Evolutionary conservation across 106 monocot genomes (phyloP).

Genomic region (Ottelia alismoides): DNA sequence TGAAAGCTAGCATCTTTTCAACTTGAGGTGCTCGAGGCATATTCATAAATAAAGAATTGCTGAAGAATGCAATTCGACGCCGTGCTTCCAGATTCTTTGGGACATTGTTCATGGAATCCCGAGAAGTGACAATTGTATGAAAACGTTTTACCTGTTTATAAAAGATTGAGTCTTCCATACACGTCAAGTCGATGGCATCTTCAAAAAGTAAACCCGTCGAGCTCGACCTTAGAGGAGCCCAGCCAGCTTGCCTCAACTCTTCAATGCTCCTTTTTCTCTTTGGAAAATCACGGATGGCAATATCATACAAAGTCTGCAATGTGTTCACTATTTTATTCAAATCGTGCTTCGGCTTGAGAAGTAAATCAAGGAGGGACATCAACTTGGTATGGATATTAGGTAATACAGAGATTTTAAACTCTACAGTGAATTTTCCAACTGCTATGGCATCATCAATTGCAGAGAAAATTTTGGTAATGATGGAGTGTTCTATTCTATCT

Average conservation of each 20-base stretch:
- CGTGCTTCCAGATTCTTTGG: conserved; percentile 25
- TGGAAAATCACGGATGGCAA: conserved; percentile 20
- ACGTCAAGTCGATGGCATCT: conserved; percentile 8
- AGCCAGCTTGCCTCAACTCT: conserved; percentile 10
- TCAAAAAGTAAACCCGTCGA: conserved; percentile 14
- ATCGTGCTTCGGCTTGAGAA: conserved; percentile 9
- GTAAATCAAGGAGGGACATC: conserved; percentile 9
- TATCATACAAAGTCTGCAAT: conserved; percentile 16
- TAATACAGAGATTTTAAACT: conserved; percentile 3
- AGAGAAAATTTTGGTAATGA: conserved; percentile 11
- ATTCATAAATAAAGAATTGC: conserved; percentile 28
- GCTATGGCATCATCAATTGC: conserved; percentile 9
- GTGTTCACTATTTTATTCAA: conserved; percentile 11
- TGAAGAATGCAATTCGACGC: conserved; percentile 20
- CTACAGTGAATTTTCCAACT: conserved; percentile 7
- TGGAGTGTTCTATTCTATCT: conserved; percentile 10
- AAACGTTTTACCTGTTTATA: conserved; percentile 20
- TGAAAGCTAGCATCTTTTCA: conserved; percentile 20
- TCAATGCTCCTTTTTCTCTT: conserved; percentile 1
- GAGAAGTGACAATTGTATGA: conserved; percentile 14
- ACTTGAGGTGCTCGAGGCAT: conserved; percentile 24
- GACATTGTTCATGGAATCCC: conserved; percentile 17
- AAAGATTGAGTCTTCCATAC: conserved; percentile 5
- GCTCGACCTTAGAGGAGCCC: conserved; percentile 3
- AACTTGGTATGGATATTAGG: conserved; percentile 5